Evolutionary conservation across 768 basidiomycete genomes (phyloP).

Genomic region (Piloderma croceum): DNA sequence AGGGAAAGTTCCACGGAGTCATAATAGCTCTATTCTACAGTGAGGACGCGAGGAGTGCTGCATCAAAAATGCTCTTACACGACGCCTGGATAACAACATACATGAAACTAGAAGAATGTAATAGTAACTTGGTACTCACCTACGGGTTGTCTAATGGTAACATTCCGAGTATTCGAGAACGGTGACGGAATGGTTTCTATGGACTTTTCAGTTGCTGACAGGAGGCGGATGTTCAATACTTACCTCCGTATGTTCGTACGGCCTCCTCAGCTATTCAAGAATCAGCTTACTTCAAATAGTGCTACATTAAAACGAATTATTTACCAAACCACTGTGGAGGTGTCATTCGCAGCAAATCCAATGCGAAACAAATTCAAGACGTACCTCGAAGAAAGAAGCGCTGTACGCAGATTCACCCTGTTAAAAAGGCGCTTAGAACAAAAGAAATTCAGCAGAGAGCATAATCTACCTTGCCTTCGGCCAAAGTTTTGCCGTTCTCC

Average conservation of each 20-base stretch:
- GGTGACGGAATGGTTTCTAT: slow-evolving; percentile 81
- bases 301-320: slow-evolving; percentile 16
- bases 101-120: not conserved
- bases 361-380: slow-evolving; percentile 17
- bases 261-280: slow-evolving; percentile 75
- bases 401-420: slow-evolving; percentile 83
- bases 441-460: not conserved
- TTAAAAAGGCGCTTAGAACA: not conserved
- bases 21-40: slow-evolving; percentile 58
- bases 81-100: slow-evolving; percentile 30
- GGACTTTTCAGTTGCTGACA: not conserved
- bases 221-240: slow-evolving; percentile 11
- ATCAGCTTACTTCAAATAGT: slow-evolving; percentile 3
- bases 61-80: slow-evolving; percentile 31
- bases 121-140: slow-evolving; percentile 35
- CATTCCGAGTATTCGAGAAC: slow-evolving; percentile 62
- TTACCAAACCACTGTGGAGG: slow-evolving; percentile 72
- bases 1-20: slow-evolving; percentile 93
- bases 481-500: slow-evolving; percentile 92
- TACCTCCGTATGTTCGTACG: slow-evolving; percentile 85
- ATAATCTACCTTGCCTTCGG: slow-evolving; percentile 64
- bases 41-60: slow-evolving; percentile 3
- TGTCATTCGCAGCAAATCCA: not conserved
- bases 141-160: slow-evolving; percentile 91
- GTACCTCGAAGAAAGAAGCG: slow-evolving; percentile 76